These are phyloP conservation scores for Teunomyces tritomae DNA, from an alignment of 805 yeast species.

Conservation along the genomic window DNA sequence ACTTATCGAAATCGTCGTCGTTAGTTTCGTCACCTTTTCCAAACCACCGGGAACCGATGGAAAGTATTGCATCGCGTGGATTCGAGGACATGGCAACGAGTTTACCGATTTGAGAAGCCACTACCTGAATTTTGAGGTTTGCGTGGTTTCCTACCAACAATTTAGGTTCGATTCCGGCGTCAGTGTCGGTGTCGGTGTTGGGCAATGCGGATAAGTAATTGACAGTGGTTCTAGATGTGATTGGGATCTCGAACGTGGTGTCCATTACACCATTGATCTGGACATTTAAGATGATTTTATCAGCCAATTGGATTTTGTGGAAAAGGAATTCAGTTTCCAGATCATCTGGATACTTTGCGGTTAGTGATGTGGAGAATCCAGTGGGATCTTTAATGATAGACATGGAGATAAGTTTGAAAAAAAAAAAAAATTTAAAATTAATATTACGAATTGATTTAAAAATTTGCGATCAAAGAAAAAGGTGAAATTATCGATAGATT, in stretches of 20 bases:
- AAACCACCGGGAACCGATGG: constrained; percentile 49
- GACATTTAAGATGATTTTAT: constrained; percentile 38
- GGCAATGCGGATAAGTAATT: constrained; percentile 7
- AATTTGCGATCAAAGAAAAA: too few species aligned
- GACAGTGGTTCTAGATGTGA: constrained; percentile 18
- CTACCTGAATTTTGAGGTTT: constrained; percentile 46
- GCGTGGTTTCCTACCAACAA: constrained; percentile 47
- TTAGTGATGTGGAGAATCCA: constrained; percentile 10
- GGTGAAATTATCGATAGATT: too few species aligned
- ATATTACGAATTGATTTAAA: too few species aligned
- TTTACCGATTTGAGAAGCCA: constrained; percentile 50
- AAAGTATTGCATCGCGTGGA: constrained; percentile 41
- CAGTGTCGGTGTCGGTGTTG: constrained; percentile 12
- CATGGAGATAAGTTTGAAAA: background rate
- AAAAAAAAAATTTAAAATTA: background rate
- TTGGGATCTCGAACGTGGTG: constrained; percentile 40
- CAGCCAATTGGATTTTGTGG: constrained; percentile 32
- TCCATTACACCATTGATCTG: constrained; percentile 47
- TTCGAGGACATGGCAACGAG: constrained; percentile 26
- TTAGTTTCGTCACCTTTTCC: constrained; percentile 28
- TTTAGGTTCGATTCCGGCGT: constrained; percentile 42
- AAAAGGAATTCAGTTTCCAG: constrained; percentile 12
- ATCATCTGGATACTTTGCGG: constrained; percentile 4
- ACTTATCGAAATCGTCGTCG: constrained; percentile 42
- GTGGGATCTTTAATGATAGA: constrained; percentile 4